These are phyloP conservation scores for Yamadazyma oceani DNA, from an alignment of 1,139 yeast genomes.

Conservation along the genomic window DNA sequence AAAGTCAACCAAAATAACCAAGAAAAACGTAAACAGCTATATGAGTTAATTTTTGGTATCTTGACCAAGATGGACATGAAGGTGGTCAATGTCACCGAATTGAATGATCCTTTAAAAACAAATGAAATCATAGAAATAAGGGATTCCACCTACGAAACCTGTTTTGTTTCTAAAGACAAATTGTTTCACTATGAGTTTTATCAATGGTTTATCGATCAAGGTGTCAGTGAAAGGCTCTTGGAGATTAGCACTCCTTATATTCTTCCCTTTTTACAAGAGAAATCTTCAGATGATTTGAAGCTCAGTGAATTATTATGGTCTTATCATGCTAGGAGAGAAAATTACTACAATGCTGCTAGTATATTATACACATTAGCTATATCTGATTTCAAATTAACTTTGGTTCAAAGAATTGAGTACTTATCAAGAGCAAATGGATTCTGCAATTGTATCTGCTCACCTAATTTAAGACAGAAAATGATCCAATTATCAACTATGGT, in stretches of 20 bases:
- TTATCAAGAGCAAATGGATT: conserved; percentile 92
- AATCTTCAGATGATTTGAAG: conserved; percentile 63
- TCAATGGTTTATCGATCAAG: conserved; percentile 86
- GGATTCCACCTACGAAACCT: conserved; percentile 71
- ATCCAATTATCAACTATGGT: conserved; percentile 67
- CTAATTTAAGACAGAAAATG: conserved; percentile 73
- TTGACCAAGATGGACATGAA: conserved; percentile 70
- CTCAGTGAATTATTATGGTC: conserved; percentile 87
- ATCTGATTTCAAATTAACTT: conserved; percentile 67
- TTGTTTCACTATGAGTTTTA: conserved; percentile 87
- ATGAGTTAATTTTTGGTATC: conserved; percentile 71
- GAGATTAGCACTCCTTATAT: conserved; percentile 82
- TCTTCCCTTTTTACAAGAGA: conserved; percentile 73
- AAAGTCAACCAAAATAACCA: conserved; percentile 19
- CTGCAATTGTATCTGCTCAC: conserved; percentile 83
- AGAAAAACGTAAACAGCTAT: conserved; percentile 53
- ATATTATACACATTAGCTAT: conserved; percentile 73
- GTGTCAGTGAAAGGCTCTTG: conserved; percentile 72
- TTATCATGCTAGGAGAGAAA: conserved; percentile 80
- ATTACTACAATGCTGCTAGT: conserved; percentile 79
- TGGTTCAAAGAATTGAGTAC: conserved; percentile 80
- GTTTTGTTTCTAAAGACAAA: conserved; percentile 74
- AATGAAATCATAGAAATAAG: conserved; percentile 61
- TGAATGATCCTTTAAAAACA: conserved; percentile 42
- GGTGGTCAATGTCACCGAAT: conserved; percentile 54